These are phyloP conservation scores for Aspergillus pseudonomiae DNA, from an alignment of 2,329 filamentous ascomycete genomes.

Conservation along the genomic window DNA sequence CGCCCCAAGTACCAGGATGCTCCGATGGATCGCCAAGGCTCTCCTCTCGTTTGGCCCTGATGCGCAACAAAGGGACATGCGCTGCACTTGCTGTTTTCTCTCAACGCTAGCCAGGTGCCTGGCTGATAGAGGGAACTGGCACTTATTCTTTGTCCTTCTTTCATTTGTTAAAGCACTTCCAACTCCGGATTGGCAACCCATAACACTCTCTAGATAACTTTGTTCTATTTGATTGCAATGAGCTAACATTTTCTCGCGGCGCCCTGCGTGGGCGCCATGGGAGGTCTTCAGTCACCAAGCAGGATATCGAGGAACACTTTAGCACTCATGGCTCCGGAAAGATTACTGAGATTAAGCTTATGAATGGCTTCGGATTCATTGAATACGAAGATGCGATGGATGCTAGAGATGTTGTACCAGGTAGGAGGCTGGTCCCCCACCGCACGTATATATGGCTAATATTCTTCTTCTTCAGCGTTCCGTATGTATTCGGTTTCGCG, in stretches of 20 bases:
- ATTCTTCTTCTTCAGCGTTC: slow-evolving; percentile 50
- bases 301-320: slow-evolving; percentile 95
- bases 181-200: slow-evolving; percentile 24
- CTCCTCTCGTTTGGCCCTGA: slow-evolving; percentile 15
- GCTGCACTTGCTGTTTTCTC: slow-evolving; percentile 7
- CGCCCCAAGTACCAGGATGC: slow-evolving; percentile 16
- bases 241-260: slow-evolving; percentile 37
- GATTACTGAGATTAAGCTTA: slow-evolving; percentile 98
- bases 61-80: slow-evolving; percentile 9
- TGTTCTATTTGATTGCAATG: slow-evolving; percentile 27
- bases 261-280: slow-evolving; percentile 31
- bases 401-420: slow-evolving; percentile 95
- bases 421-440: slow-evolving; percentile 58
- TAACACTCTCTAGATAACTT: slow-evolving; percentile 16
- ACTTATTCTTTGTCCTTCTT: slow-evolving; percentile 7
- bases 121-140: slow-evolving; percentile 8
- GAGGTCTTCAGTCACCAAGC: slow-evolving; percentile 77
- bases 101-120: slow-evolving; percentile 8
- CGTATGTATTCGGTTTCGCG: slow-evolving; percentile 56
- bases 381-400: slow-evolving; percentile 99
- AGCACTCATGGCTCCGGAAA: slow-evolving; percentile 93
- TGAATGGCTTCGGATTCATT: slow-evolving; percentile 99
- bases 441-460: slow-evolving; percentile 23
- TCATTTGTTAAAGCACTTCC: slow-evolving; percentile 8
- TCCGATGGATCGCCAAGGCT: slow-evolving; percentile 19